A percentile compares a stretch with the other conserved stretches of the same genome.
Evolutionary conservation across 495 filamentous ascomycete genomes (phyloP).

Genomic region (Aspergillus steynii): DNA sequence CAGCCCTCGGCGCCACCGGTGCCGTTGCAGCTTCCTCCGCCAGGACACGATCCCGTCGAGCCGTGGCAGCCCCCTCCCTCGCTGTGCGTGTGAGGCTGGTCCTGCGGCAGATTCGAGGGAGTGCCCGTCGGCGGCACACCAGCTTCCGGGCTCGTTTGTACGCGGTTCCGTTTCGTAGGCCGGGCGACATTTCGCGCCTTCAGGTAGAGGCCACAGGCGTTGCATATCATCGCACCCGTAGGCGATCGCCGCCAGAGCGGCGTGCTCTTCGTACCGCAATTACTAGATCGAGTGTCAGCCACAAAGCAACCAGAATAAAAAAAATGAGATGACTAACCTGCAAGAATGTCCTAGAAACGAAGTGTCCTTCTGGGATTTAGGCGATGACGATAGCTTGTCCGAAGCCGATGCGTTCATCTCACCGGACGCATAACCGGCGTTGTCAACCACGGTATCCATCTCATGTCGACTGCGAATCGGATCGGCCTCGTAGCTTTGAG

Average conservation of each 20-base stretch:
- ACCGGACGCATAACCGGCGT: constrained; percentile 6
- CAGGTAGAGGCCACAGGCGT: constrained; percentile 92
- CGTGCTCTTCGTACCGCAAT: constrained; percentile 90
- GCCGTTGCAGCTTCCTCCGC: constrained; percentile 93
- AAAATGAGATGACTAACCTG: constrained; percentile 48
- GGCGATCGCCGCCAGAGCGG: constrained; percentile 95
- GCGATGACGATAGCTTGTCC: constrained; percentile 32
- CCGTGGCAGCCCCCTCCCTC: constrained; percentile 38
- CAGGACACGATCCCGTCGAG: constrained; percentile 84
- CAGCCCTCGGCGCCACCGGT: constrained; percentile 96
- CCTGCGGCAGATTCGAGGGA: constrained; percentile 13
- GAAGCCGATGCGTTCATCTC: constrained; percentile 15
- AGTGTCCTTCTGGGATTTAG: constrained; percentile 39
- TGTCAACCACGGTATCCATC: constrained; percentile 14
- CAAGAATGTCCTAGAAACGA: constrained; percentile 53
- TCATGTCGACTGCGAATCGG: constrained; percentile 14
- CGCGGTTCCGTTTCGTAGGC: constrained; percentile 80
- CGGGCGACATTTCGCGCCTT: constrained; percentile 90
- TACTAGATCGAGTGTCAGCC: constrained; percentile 56
- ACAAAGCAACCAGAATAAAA: not conserved
- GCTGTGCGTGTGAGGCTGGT: constrained; percentile 26
- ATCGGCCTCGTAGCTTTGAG: constrained; percentile 18
- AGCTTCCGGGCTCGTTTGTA: constrained; percentile 36
- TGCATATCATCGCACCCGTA: constrained; percentile 92
- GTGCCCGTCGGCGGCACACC: not conserved